Evolutionary conservation across 345 rosid species (phyloP).

Genomic region (Citrus maxima): DNA sequence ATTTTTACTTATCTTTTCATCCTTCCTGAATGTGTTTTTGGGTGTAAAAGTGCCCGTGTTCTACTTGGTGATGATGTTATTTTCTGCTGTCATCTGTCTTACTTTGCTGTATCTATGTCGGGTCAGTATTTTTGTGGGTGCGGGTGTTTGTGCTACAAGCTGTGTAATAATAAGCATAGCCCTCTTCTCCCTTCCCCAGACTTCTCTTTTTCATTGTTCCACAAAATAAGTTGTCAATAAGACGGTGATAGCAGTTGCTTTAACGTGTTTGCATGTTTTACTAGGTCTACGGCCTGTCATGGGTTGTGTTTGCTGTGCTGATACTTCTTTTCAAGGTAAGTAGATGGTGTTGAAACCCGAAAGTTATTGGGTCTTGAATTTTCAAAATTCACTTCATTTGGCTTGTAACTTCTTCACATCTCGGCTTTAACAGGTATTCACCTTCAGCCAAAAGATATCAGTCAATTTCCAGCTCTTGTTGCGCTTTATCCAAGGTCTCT

Average conservation of each 20-base stretch:
- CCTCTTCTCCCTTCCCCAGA: not conserved
- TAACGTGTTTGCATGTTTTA: constrained; percentile 3
- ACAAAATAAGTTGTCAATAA: not conserved
- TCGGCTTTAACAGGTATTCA: constrained; percentile 62
- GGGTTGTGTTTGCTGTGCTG: constrained; percentile 67
- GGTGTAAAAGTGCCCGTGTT: not conserved
- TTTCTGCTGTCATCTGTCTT: not conserved
- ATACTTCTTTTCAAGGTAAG: constrained; percentile 84
- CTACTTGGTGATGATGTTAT: not conserved
- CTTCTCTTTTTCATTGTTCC: not conserved
- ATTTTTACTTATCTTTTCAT: not conserved
- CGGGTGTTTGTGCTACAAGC: not conserved
- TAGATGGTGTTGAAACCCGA: not conserved
- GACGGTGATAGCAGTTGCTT: not conserved
- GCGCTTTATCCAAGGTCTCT: constrained; percentile 82
- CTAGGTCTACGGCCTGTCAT: constrained; percentile 86
- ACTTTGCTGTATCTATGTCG: not conserved
- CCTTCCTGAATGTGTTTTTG: not conserved
- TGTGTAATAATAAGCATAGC: not conserved
- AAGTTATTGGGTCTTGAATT: not conserved
- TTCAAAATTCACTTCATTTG: not conserved
- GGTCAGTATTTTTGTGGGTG: not conserved
- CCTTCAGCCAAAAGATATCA: constrained; percentile 94
- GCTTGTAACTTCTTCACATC: constrained; percentile 8
- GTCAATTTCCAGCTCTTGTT: constrained; percentile 91